Evolutionary conservation across 2,329 filamentous ascomycete genomes (phyloP).

Genomic region (Blastomyces silverae): DNA sequence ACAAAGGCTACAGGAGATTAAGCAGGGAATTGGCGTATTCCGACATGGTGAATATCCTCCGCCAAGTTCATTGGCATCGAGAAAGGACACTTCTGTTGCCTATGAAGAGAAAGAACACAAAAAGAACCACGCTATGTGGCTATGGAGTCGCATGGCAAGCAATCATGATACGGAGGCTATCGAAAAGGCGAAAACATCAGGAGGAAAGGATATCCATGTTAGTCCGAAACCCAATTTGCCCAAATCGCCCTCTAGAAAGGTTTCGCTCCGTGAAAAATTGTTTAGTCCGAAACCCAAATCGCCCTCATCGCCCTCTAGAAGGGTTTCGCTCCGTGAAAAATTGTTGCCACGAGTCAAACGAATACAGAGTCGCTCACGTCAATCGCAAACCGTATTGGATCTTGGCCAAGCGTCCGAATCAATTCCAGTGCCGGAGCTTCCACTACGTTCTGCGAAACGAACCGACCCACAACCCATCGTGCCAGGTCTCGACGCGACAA

Average conservation of each 20-base stretch:
- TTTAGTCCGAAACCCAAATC: neutral
- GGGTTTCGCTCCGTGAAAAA: neutral
- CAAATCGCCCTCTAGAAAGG: neutral
- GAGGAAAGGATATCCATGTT: neutral
- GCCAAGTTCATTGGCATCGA: conserved; percentile 68
- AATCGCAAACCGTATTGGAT: conserved; percentile 23
- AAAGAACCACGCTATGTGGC: conserved; percentile 66
- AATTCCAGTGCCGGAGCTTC: conserved; percentile 1
- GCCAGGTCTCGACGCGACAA: too few relatives aligned
- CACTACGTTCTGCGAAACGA: neutral
- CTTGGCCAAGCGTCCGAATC: conserved; percentile 23
- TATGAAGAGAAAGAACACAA: conserved; percentile 50
- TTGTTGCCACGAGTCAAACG: conserved; percentile 7
- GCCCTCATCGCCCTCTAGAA: neutral
- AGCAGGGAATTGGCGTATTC: conserved; percentile 63
- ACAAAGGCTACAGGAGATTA: conserved; percentile 64
- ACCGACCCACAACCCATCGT: too few relatives aligned
- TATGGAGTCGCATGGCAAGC: conserved; percentile 85
- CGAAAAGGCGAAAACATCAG: conserved; percentile 18
- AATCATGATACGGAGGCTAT: conserved; percentile 78
- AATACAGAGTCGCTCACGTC: conserved; percentile 1
- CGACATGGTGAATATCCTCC: conserved; percentile 69
- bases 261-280: conserved; percentile 1
- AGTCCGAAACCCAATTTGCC: neutral
- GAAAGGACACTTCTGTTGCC: conserved; percentile 36